Base-by-base conservation (phyloP, 108 stramenopile species). In the Cyclostephanos tholiformis region DNA sequence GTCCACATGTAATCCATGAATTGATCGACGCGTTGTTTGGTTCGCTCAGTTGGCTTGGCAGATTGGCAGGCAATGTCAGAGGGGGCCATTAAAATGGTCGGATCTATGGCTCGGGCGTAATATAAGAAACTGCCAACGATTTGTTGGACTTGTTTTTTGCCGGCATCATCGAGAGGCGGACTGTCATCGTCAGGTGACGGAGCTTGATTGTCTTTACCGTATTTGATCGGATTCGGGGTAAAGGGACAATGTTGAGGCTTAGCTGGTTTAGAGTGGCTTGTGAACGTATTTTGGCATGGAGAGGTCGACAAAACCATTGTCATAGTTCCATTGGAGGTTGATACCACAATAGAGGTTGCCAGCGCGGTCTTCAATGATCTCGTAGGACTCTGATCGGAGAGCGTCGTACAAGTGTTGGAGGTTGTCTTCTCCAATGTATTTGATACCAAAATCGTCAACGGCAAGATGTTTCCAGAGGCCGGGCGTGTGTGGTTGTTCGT, bases 391-490 rank as follows among this genome's bases (percentile, higher is more conserved):
- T 1, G 4, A 1, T 29, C 32, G 19, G 0, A 86, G 76, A 1
- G 65, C 49, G 3, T 53, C 51, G 29, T 79, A 43, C 10, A 86
- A 64, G 56, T 77, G 86, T 22, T 82, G 49, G 0, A 55, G 71
- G 67, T 81, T n/a, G n/a, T n/a, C n/a, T n/a, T n/a, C n/a, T n/a
- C n/a, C n/a, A n/a, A n/a, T n/a, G n/a, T n/a, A n/a, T 58, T 82
- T 72, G 63, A 86, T 55, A 20, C 76, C 83, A 64, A 87, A 87
- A 59, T 87, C 83, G 39, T 87, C 83, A 1, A 87, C 86, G 1
- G 76, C 83, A 2, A 55, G 23, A 1, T 32, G 32, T 32, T 20
- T 9, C 80, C 67, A 32, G 32, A 32, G 32, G 32, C 32, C 3
- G 32, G 32, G 32, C 2, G 32, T 32, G 4, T 32, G 32, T 2